Evolutionary conservation across 78 protist genomes (phyloP).

Genomic region (slime mould (Dictyostelium discoideum)): dicty_2.7 NC_007089.4:4702501-4703000

Average conservation of each 20-base stretch:
- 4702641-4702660: conserved; percentile 73
- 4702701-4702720: conserved; percentile 76
- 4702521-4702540: conserved; percentile 39
- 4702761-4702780: too few relatives aligned
- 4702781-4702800: too few relatives aligned
- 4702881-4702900: neutral
- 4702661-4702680: conserved; percentile 76
- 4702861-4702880: conserved; percentile 4
- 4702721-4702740: too few relatives aligned
- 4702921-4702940: neutral
- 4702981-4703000: neutral
- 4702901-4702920: neutral
- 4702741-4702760: neutral
- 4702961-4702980: neutral
- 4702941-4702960: neutral
- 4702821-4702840: conserved; percentile 19
- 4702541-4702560: conserved; percentile 56
- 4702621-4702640: conserved; percentile 78
- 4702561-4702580: conserved; percentile 42
- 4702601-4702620: conserved; percentile 76
- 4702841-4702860: conserved; percentile 14
- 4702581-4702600: conserved; percentile 42
- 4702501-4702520: conserved; percentile 48
- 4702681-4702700: conserved; percentile 81
- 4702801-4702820: too few relatives aligned